Evolutionary conservation across 768 basidiomycete species (phyloP), one percentile per base, ranked within the genome.

Genomic region (Lactifluus subvellereus): DNA sequence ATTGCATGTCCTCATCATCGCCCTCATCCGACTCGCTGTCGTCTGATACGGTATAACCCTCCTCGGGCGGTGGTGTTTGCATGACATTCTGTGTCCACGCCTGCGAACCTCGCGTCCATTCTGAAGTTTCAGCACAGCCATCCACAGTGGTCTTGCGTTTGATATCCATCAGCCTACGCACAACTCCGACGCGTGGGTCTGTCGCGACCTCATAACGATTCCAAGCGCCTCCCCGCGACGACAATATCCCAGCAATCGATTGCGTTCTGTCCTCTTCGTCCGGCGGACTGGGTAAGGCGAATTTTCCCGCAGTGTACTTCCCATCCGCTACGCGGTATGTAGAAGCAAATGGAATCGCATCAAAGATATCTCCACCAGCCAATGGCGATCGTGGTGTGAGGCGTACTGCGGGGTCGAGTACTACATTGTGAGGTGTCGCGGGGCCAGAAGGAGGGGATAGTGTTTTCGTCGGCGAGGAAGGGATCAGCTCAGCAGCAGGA

Each of bases 291-390:
- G 86, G 83, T 51, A 89, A 72, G 27, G 79, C 78, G 69, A 91
- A 93, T 72, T 92, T 92, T 35, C 90, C 90, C 30, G 78, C 67
- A 0, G 77, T 75, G 68, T 94, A 92, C 74, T 94, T 94, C 10
- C 83, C 83, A 70, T 93, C 90, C 14, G 83, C 77, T 14, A 77
- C 66, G 18, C 80, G 78, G 70, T 91, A 87, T 49, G 79, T 82
- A 10, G 77, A 72, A 0, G 86, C 82, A 63, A 94, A 92, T 0
- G 86, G 84, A 30, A 94, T 88, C 0, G 91, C 84, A 42, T 90
- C 87, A 64, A 91, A 93, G 32, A 74, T 71, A 5, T 56, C 66
- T 69, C 70, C 68, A 65, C 72, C 62, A 3, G 64, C 58, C 11
- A 58, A 50, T 42, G 65, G 61, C 7, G 61, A 64, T 33, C 48